Evolutionary conservation across 495 filamentous ascomycete genomes (phyloP).

Genomic region (Ramalina peruviana): DNA sequence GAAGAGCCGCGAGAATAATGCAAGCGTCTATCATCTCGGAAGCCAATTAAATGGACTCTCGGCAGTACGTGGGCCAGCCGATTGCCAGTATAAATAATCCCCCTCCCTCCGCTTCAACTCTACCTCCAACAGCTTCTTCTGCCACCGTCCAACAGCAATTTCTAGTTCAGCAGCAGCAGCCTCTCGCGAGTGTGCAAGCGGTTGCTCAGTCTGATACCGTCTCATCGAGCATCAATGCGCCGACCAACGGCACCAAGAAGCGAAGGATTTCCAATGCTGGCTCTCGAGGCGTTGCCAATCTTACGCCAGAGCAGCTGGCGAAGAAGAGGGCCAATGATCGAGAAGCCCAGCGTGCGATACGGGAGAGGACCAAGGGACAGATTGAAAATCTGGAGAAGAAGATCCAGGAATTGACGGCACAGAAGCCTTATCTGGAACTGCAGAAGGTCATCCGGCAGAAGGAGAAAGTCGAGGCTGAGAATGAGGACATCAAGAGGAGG

Average conservation of each 20-base stretch:
- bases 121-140: too few species aligned
- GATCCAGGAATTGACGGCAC: conserved; percentile 54
- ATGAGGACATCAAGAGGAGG: conserved; percentile 49
- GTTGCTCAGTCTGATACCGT: neutral
- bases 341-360: conserved; percentile 75
- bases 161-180: neutral
- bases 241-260: conserved; percentile 25
- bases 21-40: neutral
- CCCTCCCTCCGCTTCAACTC: too few species aligned
- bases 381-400: conserved; percentile 63
- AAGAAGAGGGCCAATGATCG: conserved; percentile 82
- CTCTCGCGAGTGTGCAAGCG: neutral
- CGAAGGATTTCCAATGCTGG: conserved; percentile 37
- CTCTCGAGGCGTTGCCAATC: conserved; percentile 56
- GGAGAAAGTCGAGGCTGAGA: conserved; percentile 55
- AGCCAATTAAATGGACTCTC: conserved; percentile 10
- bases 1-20: too few species aligned
- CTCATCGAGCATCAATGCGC: conserved; percentile 9
- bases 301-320: conserved; percentile 57
- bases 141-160: neutral
- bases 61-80: conserved; percentile 1
- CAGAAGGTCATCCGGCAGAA: conserved; percentile 55
- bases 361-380: conserved; percentile 66
- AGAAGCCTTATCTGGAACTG: conserved; percentile 68
- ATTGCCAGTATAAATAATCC: neutral